phyloP scores from a whole-genome alignment of 805 yeast species.

The Lipomyces oligophaga region DNA sequence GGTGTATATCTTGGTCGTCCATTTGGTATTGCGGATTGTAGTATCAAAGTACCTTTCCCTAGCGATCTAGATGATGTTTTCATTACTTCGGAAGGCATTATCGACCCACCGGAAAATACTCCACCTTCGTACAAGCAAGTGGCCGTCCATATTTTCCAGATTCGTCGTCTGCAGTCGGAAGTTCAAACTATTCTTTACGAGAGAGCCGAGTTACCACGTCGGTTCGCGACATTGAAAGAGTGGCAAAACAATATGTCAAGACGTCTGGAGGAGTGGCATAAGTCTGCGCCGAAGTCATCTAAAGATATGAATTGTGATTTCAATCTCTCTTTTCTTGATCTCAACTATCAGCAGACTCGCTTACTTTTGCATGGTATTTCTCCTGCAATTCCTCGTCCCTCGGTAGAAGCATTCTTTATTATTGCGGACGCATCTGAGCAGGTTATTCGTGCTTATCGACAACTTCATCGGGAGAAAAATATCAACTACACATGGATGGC shows the following conservation, averaged over 20 bases:
- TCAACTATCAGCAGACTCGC: slow-evolving; percentile 74
- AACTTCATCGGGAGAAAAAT: slow-evolving; percentile 51
- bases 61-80: slow-evolving; percentile 68
- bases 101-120: slow-evolving; percentile 28
- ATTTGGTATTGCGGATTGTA: slow-evolving; percentile 80
- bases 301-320: slow-evolving; percentile 70
- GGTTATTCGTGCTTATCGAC: slow-evolving; percentile 59
- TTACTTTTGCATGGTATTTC: slow-evolving; percentile 72
- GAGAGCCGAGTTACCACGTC: slow-evolving; percentile 64
- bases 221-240: slow-evolving; percentile 48
- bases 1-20: slow-evolving; percentile 86
- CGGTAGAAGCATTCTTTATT: slow-evolving; percentile 50
- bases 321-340: slow-evolving; percentile 61
- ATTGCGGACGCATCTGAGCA: slow-evolving; percentile 64
- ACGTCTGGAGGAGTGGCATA: slow-evolving; percentile 61
- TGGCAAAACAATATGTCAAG: slow-evolving; percentile 59
- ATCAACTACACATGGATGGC: slow-evolving; percentile 92
- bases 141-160: slow-evolving; percentile 60
- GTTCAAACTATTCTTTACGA: slow-evolving; percentile 71
- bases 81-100: slow-evolving; percentile 42
- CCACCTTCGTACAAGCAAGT: slow-evolving; percentile 60
- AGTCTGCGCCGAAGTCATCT: slow-evolving; percentile 51
- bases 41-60: slow-evolving; percentile 68
- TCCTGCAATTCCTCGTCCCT: slow-evolving; percentile 59
- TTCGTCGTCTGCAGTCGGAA: slow-evolving; percentile 73